Evolutionary conservation across 2,329 filamentous ascomycete genomes (phyloP).

Genomic region (Rhynchosporium agropyri): DNA sequence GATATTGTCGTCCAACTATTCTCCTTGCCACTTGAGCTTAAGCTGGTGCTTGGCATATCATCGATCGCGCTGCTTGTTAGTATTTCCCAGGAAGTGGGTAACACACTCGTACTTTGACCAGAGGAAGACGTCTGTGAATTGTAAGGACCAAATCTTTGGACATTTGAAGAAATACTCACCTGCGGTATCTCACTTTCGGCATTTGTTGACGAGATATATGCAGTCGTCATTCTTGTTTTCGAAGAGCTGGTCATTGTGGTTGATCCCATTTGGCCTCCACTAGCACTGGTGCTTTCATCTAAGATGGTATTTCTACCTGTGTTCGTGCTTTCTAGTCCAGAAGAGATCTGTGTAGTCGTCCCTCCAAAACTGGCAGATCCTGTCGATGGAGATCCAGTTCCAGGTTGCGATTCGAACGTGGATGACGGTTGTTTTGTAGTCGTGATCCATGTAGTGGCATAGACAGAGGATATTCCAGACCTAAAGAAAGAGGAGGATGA

Average conservation of each 20-base stretch:
- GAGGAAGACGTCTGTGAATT: neutral
- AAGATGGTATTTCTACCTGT: neutral
- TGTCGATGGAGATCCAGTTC: neutral
- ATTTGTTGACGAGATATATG: neutral
- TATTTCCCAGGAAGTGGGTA: neutral
- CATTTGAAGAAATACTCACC: neutral
- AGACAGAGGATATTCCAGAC: conserved; percentile 5
- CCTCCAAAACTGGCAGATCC: neutral
- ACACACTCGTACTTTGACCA: neutral
- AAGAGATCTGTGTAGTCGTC: neutral
- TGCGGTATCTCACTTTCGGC: neutral
- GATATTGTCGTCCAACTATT: neutral
- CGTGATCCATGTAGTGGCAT: neutral
- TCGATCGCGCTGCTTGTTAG: neutral
- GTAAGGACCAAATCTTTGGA: neutral
- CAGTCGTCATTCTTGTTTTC: neutral
- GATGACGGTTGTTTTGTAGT: neutral
- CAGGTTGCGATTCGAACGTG: neutral
- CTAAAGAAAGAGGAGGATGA: neutral
- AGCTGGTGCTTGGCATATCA: neutral
- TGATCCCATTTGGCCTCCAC: neutral
- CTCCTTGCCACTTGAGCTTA: neutral
- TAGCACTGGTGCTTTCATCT: neutral
- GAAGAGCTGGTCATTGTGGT: neutral
- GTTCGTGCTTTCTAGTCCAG: neutral